Conservation (phyloP, 495 filamentous ascomycete species). For the Podospora australis region DNA sequence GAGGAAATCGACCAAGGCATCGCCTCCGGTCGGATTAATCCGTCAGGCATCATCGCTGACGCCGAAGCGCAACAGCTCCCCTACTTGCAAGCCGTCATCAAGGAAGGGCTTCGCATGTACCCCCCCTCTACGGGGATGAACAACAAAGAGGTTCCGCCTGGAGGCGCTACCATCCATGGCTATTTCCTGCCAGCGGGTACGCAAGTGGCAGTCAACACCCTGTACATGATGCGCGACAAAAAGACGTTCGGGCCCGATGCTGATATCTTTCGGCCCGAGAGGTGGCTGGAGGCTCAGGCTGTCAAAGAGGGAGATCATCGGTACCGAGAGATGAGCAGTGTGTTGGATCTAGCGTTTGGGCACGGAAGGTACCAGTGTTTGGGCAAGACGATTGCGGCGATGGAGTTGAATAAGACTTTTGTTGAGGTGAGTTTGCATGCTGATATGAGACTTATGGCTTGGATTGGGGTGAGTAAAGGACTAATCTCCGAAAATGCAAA, state of each 20-base stretch:
- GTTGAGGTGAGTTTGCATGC: conserved; percentile 45
- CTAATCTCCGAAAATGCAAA: too few relatives aligned
- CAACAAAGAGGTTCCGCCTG: conserved; percentile 14
- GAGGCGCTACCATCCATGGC: too few relatives aligned
- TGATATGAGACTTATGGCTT: too few relatives aligned
- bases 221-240: conserved; percentile 42
- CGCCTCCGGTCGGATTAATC: background rate
- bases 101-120: conserved; percentile 41
- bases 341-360: conserved; percentile 47
- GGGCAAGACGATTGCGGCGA: conserved; percentile 49
- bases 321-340: conserved; percentile 41
- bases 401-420: conserved; percentile 48
- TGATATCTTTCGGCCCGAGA: conserved; percentile 30
- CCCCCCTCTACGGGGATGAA: conserved; percentile 34
- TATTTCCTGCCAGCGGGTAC: conserved; percentile 13
- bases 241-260: conserved; percentile 47
- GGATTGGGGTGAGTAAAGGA: too few relatives aligned
- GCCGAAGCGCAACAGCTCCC: conserved; percentile 31
- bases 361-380: conserved; percentile 49
- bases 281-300: conserved; percentile 39
- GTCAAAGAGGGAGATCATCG: too few relatives aligned
- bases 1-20: background rate
- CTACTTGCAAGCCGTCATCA: conserved; percentile 41
- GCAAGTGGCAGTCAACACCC: conserved; percentile 7
- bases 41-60: conserved; percentile 6